Percentiles rank a stretch among this genome's conserved stretches.
Conservation (phyloP, 2,329 filamentous ascomycete species). For the Chrysoporthe deuterocubensis region DNA sequence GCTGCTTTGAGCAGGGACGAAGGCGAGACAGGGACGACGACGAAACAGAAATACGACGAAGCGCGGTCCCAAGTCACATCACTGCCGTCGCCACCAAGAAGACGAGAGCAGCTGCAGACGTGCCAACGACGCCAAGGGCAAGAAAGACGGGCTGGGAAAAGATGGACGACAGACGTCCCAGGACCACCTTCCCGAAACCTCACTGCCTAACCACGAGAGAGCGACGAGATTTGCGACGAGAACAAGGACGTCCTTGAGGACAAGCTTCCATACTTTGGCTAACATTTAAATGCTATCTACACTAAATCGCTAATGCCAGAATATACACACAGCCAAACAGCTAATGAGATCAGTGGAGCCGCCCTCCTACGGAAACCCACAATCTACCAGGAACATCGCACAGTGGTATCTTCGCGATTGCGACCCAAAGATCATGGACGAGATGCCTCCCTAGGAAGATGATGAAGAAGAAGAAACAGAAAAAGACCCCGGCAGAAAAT, state of each 20-base stretch:
- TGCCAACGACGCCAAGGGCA: conserved; percentile 5
- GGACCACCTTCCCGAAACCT: background rate
- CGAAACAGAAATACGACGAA: background rate
- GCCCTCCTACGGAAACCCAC: background rate
- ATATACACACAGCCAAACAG: conserved; percentile 6
- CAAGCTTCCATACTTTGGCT: conserved; percentile 16
- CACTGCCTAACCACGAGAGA: conserved; percentile 11
- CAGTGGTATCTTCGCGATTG: conserved; percentile 33
- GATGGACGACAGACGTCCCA: background rate
- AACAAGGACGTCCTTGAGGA: conserved; percentile 12
- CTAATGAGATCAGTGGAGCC: conserved; percentile 7
- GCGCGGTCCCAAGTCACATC: background rate
- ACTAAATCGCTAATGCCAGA: conserved; percentile 18
- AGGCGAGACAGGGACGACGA: background rate
- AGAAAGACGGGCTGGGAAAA: background rate
- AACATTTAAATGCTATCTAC: conserved; percentile 11
- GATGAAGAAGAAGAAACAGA: background rate
- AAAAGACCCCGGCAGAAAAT: conserved; percentile 4
- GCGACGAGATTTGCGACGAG: background rate
- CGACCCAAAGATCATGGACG: conserved; percentile 24
- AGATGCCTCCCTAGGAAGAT: conserved; percentile 13
- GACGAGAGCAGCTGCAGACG: background rate
- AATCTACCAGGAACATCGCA: conserved; percentile 28
- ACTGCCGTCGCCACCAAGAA: background rate
- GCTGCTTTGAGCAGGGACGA: background rate